Percentiles rank a stretch among this genome's conserved stretches.
phyloP scores from a whole-genome alignment of 495 filamentous ascomycete genomes.

The Penicillium ochrochloron region DNA sequence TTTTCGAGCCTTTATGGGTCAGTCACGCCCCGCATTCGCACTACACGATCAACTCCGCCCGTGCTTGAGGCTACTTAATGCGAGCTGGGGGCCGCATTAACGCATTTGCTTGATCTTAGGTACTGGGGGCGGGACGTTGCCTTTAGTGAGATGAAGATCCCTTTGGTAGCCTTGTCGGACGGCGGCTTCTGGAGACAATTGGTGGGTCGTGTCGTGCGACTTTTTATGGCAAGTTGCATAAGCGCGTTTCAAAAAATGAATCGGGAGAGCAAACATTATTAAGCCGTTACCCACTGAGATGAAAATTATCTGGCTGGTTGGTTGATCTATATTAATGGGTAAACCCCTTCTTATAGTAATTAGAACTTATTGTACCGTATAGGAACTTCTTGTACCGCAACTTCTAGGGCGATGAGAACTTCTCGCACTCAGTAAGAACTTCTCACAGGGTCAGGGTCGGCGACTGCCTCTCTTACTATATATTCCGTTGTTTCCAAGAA shows the following conservation, averaged over 20 bases:
- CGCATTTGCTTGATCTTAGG: neutral
- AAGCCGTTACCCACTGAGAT: too few relatives aligned
- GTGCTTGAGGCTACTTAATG: neutral
- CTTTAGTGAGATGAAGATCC: neutral
- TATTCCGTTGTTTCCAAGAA: neutral
- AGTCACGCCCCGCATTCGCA: neutral
- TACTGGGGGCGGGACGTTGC: neutral
- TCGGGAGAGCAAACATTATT: neutral
- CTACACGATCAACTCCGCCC: neutral
- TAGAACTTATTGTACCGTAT: too few relatives aligned
- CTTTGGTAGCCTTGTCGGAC: neutral
- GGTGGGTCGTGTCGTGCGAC: neutral
- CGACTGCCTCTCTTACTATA: too few relatives aligned
- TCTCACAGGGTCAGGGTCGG: too few relatives aligned
- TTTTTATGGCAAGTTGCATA: neutral
- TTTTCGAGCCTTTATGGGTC: neutral
- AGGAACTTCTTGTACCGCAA: too few relatives aligned
- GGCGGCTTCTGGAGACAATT: neutral
- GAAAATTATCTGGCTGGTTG: too few relatives aligned
- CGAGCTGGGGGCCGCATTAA: neutral
- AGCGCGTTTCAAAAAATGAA: neutral
- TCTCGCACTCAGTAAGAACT: too few relatives aligned
- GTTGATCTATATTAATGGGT: too few relatives aligned
- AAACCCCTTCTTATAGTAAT: too few relatives aligned
- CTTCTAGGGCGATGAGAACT: too few relatives aligned